Evolutionary conservation across 2,329 filamentous ascomycete species (phyloP), one percentile per base, ranked within the genome.

Genomic region (Achaetomium macrosporum): DNA sequence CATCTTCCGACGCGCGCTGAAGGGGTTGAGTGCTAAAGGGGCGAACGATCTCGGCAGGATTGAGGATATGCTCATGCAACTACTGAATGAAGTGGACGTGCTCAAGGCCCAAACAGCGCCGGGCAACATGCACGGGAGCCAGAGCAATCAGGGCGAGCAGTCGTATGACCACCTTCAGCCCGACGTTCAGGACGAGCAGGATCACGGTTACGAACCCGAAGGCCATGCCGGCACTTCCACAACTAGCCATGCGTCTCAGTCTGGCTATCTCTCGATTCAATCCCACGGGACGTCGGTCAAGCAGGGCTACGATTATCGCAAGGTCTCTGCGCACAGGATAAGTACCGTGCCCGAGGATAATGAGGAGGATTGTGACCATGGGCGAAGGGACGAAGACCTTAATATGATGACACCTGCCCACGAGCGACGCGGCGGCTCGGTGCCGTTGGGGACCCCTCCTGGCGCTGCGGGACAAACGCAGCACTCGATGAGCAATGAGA

Each of bases 1-100:
- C 65, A 81, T 99, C n/a, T 93, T 97, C 73, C 88, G 87, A 63
- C 84, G 92, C 57, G 93, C 93, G n/a, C 76, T 99, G 46, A 92
- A 95, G 67, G 91, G 91, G 3, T 76, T 99, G 46, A 90, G 90
- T 62, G 81, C 87, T 65, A 95, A 93, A 73, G 92, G 90, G 47
- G 84, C 87, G 8, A 92, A 87, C 63, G 93, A 99, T 62, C 79
- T 96, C 47, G 82, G 84, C 59, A 87, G 90, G 62, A 96, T 96
- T 57, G 89, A 93, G 68, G 87, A 89, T 56, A 92, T 93, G 87
- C 79, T 99, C 33, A 88, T 93, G 68, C 90, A 96, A 66, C 79
- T 99, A 19, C 81, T 99, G 17, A 87, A 84, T 47, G 93, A 99
- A 66, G 91, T 99, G 7, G 92, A 97, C 66, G 87, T 82, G 43